Evolutionary conservation across 116 monocot species (phyloP).

Genomic region (Phalaenopsis hybrid): DNA sequence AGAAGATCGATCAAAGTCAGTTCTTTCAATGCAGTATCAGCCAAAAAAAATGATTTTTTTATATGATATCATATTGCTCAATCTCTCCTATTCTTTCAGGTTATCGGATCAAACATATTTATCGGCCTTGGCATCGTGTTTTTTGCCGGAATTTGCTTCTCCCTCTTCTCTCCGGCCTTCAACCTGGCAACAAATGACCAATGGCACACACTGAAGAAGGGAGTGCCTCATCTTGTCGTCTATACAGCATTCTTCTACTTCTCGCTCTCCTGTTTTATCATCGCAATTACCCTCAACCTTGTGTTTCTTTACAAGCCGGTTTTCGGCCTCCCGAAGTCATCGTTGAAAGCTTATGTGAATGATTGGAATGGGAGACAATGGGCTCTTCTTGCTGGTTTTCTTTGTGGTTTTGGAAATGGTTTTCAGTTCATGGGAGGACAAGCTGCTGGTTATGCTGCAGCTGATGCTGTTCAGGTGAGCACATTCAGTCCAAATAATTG

Average conservation of each 20-base stretch:
- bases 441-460: slow-evolving; percentile 95
- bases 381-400: slow-evolving; percentile 81
- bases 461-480: slow-evolving; percentile 90
- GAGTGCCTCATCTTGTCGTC: slow-evolving; percentile 58
- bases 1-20: slow-evolving; percentile 83
- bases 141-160: slow-evolving; percentile 79
- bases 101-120: slow-evolving; percentile 45
- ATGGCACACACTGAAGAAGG: slow-evolving; percentile 39
- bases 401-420: slow-evolving; percentile 95
- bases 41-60: too few relatives aligned
- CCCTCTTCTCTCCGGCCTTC: slow-evolving; percentile 91
- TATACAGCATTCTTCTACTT: slow-evolving; percentile 99
- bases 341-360: slow-evolving; percentile 72
- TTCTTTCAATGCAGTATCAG: not conserved
- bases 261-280: slow-evolving; percentile 74
- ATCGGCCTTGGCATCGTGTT: slow-evolving; percentile 68
- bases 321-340: slow-evolving; percentile 73
- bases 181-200: slow-evolving; percentile 84
- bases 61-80: not conserved
- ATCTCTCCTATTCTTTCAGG: slow-evolving; percentile 26
- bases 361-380: slow-evolving; percentile 85
- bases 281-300: slow-evolving; percentile 61
- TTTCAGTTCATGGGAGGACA: slow-evolving; percentile 99
- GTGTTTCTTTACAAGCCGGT: slow-evolving; percentile 73
- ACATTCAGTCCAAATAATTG: not conserved